Conservation (phyloP, 2,329 filamentous ascomycete species). For the Hymenoscyphus infarciens region DNA sequence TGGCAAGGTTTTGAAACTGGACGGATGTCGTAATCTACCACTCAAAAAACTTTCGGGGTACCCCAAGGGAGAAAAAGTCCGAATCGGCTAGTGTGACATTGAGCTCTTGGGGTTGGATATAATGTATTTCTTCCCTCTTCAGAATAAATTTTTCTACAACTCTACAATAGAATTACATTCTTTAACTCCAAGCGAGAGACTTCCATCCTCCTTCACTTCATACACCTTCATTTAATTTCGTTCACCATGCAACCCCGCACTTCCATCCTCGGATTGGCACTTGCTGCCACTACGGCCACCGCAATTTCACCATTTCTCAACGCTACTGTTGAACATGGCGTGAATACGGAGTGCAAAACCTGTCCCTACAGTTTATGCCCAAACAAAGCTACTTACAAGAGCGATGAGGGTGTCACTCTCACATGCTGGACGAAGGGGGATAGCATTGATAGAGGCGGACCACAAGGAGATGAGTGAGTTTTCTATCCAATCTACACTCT, state of each 20-base stretch:
- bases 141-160: too few species aligned
- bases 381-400: slow-evolving; percentile 21
- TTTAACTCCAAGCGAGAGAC: too few species aligned
- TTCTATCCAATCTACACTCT: background rate
- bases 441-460: slow-evolving; percentile 10
- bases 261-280: background rate
- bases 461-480: slow-evolving; percentile 21
- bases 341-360: slow-evolving; percentile 26
- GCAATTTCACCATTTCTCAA: slow-evolving; percentile 11
- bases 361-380: slow-evolving; percentile 26
- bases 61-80: too few species aligned
- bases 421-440: slow-evolving; percentile 25
- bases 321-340: slow-evolving; percentile 21
- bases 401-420: slow-evolving; percentile 12
- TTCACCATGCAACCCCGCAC: background rate
- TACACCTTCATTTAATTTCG: too few species aligned
- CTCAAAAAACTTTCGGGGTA: too few species aligned
- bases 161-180: too few species aligned
- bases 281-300: background rate
- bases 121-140: too few species aligned
- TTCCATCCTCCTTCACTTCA: too few species aligned
- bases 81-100: too few species aligned
- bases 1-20: too few species aligned
- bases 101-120: too few species aligned
- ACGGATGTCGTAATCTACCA: too few species aligned